phyloP scores from a whole-genome alignment of 768 basidiomycete genomes.

The Kwoniella sp. region DNA sequence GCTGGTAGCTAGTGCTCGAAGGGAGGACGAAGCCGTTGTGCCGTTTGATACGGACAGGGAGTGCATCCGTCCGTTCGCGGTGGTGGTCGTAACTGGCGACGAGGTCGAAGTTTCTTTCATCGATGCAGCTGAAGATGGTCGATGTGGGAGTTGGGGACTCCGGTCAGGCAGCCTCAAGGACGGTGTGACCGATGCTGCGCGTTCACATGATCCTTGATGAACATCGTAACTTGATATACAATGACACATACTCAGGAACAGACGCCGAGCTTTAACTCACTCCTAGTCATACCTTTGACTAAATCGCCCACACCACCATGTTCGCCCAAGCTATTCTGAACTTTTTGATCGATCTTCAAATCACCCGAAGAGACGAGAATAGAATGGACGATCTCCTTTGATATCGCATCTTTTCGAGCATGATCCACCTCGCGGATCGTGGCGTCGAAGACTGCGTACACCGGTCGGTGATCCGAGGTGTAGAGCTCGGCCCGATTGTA shows the following conservation, averaged over 20 bases:
- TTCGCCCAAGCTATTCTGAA: constrained; percentile 20
- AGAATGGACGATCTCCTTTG: constrained; percentile 30
- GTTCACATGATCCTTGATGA: too few relatives aligned
- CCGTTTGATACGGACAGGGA: constrained; percentile 8
- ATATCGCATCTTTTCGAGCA: constrained; percentile 68
- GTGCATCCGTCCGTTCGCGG: constrained; percentile 4
- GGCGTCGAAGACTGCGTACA: constrained; percentile 79
- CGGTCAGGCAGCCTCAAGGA: background rate
- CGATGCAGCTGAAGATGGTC: constrained; percentile 22
- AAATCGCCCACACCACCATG: constrained; percentile 23
- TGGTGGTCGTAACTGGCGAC: background rate
- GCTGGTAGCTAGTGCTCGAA: constrained; percentile 4
- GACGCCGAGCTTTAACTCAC: constrained; percentile 25
- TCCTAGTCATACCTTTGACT: constrained; percentile 14
- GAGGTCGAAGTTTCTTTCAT: constrained; percentile 9
- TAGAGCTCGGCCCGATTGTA: constrained; percentile 83
- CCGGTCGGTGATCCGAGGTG: constrained; percentile 96
- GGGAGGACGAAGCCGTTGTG: constrained; percentile 9
- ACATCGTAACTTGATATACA: too few relatives aligned
- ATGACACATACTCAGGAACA: too few relatives aligned
- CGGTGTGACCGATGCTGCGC: background rate
- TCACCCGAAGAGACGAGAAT: constrained; percentile 17
- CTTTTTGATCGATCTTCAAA: constrained; percentile 23
- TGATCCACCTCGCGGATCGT: constrained; percentile 77
- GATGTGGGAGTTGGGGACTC: constrained; percentile 19